These are phyloP conservation scores for Colletotrichum lentis DNA, from an alignment of 2,329 filamentous ascomycete species.

Conservation along the genomic window DNA sequence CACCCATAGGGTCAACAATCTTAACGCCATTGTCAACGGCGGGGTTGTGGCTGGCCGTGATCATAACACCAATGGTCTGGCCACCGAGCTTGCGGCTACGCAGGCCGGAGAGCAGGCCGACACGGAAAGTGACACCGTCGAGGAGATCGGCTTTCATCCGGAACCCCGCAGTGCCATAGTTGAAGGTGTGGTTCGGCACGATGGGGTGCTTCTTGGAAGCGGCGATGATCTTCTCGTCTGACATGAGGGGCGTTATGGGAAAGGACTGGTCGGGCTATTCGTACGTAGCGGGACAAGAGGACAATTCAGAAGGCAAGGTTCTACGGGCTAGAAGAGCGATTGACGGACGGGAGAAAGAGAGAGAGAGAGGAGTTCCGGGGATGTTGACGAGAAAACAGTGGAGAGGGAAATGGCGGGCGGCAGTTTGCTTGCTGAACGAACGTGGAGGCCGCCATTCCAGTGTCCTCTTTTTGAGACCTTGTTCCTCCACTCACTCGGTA, in stretches of 20 bases:
- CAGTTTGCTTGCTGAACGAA: conserved; percentile 6
- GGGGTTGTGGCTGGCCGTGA: conserved; percentile 93
- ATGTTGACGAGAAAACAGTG: conserved; percentile 36
- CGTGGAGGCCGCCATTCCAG: conserved; percentile 34
- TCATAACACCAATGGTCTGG: conserved; percentile 95
- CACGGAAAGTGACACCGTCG: conserved; percentile 90
- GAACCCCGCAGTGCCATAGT: conserved; percentile 73
- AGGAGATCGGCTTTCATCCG: conserved; percentile 80
- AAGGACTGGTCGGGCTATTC: conserved; percentile 3
- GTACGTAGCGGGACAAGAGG: conserved; percentile 11
- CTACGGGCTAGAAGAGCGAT: conserved; percentile 2
- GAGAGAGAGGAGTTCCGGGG: conserved; percentile 7
- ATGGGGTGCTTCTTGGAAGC: conserved; percentile 71
- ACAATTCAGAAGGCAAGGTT: neutral
- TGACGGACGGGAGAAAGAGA: conserved; percentile 13
- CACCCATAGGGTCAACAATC: conserved; percentile 95
- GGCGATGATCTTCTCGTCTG: conserved; percentile 63
- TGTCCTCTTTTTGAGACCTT: conserved; percentile 28
- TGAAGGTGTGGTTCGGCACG: conserved; percentile 63
- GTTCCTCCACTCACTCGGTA: conserved; percentile 11
- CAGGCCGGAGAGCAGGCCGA: conserved; percentile 86
- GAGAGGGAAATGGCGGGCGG: conserved; percentile 22
- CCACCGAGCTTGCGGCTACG: conserved; percentile 89
- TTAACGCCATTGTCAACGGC: conserved; percentile 92
- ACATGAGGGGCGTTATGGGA: conserved; percentile 48